Percentiles rank a stretch among this genome's conserved stretches.
phyloP scores from a whole-genome alignment of 2,329 filamentous ascomycete species.

The Microcera coccophila region DNA sequence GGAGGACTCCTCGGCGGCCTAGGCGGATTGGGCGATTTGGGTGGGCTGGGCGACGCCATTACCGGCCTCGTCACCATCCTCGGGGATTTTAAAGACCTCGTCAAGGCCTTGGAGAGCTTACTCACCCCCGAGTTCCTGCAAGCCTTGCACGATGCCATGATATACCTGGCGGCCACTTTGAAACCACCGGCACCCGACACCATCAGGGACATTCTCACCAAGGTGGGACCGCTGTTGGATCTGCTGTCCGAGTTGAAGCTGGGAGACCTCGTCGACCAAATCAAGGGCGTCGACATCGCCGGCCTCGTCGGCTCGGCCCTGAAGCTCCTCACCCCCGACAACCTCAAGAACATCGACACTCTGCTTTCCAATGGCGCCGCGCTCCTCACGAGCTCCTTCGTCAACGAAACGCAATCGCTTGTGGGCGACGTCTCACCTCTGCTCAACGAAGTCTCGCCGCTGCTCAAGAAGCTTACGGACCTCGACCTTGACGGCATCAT shows the following conservation, averaged over 20 bases:
- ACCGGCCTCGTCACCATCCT: conserved; percentile 20
- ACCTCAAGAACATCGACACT: conserved; percentile 32
- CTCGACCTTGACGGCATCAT: conserved; percentile 31
- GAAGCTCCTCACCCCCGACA: conserved; percentile 29
- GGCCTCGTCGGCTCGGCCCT: conserved; percentile 29
- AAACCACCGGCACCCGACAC: conserved; percentile 34
- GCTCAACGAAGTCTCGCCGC: conserved; percentile 24
- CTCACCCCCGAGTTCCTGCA: conserved; percentile 38
- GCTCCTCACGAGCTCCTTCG: conserved; percentile 32
- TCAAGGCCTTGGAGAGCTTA: conserved; percentile 29
- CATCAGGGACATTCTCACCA: conserved; percentile 24
- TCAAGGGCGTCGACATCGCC: conserved; percentile 31
- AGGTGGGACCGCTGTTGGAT: conserved; percentile 29
- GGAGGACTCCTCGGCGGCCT: no score
- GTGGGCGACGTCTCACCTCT: conserved; percentile 34
- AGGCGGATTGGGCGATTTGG: conserved; percentile 4
- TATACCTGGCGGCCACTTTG: conserved; percentile 38
- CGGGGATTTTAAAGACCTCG: conserved; percentile 21
- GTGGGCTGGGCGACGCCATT: conserved; percentile 19
- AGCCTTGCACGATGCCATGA: conserved; percentile 39
- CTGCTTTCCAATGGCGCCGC: conserved; percentile 36
- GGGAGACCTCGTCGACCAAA: conserved; percentile 30
- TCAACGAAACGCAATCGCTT: conserved; percentile 34
- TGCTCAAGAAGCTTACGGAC: conserved; percentile 24
- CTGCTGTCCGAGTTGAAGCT: conserved; percentile 33